phyloP scores from a whole-genome alignment of 345 rosid genomes.

The Iberis pinnata region DNA sequence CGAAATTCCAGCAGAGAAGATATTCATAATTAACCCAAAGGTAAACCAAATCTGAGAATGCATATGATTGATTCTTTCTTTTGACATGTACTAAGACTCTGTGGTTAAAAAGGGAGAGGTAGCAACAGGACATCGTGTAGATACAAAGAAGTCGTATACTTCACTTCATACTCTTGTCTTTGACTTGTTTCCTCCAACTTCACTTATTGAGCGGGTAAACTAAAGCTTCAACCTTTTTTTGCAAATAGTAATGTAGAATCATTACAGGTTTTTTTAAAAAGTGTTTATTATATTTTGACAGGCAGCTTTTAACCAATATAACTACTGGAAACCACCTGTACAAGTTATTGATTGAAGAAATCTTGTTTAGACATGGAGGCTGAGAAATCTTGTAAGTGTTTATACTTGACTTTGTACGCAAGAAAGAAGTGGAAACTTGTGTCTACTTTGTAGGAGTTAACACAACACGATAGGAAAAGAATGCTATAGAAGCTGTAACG shows the following conservation, averaged over 20 bases:
- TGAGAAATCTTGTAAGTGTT: slow-evolving; percentile 2
- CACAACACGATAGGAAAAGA: slow-evolving; percentile 24
- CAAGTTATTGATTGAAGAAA: slow-evolving; percentile 42
- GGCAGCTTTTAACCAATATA: slow-evolving; percentile 88
- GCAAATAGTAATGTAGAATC: background rate
- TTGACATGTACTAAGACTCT: background rate
- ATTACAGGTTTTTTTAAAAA: slow-evolving; percentile 15
- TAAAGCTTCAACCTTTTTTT: too few relatives aligned
- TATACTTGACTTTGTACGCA: slow-evolving; percentile 6
- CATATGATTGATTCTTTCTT: background rate
- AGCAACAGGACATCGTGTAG: slow-evolving; percentile 67
- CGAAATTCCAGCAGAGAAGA: slow-evolving; percentile 87
- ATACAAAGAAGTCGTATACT: slow-evolving; percentile 69
- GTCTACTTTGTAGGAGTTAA: slow-evolving; percentile 17
- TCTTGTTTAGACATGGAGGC: slow-evolving; percentile 9
- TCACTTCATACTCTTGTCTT: slow-evolving; percentile 81
- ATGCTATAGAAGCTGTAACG: slow-evolving; percentile 14
- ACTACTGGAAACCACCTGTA: slow-evolving; percentile 69
- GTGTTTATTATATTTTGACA: slow-evolving; percentile 29
- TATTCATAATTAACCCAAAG: slow-evolving; percentile 89
- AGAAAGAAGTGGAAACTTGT: slow-evolving; percentile 14
- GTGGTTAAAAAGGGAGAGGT: slow-evolving; percentile 64
- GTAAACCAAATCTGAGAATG: slow-evolving; percentile 26
- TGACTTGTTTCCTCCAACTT: slow-evolving; percentile 88
- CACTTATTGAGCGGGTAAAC: slow-evolving; percentile 68